Conservation (phyloP, 495 filamentous ascomycete species). For the Aspergillus nidulans region DNA sequence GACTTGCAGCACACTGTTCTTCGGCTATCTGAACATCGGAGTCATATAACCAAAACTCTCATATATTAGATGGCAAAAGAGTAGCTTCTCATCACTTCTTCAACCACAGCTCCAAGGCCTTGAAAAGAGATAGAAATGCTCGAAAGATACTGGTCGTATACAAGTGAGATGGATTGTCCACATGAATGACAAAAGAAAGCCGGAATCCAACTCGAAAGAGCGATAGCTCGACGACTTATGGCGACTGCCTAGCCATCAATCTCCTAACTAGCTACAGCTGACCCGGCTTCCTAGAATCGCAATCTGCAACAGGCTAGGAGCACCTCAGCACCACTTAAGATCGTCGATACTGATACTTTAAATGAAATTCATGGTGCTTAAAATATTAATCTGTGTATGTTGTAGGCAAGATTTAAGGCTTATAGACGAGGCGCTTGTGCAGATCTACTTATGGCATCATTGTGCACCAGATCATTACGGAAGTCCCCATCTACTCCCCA, state of each 20-base stretch:
- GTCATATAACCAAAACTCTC: constrained; percentile 22
- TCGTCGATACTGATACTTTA: not conserved
- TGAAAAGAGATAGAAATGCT: constrained; percentile 46
- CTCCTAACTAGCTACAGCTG: too few relatives aligned
- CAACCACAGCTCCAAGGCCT: constrained; percentile 32
- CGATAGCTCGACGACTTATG: too few relatives aligned
- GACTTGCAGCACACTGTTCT: not conserved
- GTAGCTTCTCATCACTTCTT: constrained; percentile 49
- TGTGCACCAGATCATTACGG: not conserved
- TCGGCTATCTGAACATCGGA: not conserved
- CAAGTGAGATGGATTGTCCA: constrained; percentile 44
- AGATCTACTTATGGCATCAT: not conserved
- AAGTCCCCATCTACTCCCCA: not conserved
- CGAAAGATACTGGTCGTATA: constrained; percentile 48
- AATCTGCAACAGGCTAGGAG: too few relatives aligned
- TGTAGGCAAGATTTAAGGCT: not conserved
- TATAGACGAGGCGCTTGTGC: not conserved
- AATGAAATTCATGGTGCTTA: not conserved
- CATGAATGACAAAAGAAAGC: constrained; percentile 4
- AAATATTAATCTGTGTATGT: not conserved
- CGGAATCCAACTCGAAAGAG: not conserved
- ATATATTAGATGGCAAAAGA: constrained; percentile 49
- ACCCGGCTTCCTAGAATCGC: too few relatives aligned
- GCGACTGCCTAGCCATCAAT: too few relatives aligned
- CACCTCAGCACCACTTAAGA: too few relatives aligned